Evolutionary conservation across 768 basidiomycete species (phyloP).

Genomic region (Trametes sanguinea): DNA sequence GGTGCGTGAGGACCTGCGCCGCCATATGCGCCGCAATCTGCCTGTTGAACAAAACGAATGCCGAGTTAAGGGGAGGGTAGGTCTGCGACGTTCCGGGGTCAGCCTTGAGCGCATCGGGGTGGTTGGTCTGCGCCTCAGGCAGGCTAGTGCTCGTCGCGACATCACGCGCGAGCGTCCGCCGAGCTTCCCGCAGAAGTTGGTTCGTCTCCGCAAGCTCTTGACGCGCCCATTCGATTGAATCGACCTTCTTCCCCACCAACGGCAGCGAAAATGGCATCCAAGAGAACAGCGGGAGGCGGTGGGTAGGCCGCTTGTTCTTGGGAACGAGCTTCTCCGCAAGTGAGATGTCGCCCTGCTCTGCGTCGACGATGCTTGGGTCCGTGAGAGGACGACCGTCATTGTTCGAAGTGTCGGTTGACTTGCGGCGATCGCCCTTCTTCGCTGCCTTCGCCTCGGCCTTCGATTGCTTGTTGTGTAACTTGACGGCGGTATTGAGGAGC

Average conservation of each 20-base stretch:
- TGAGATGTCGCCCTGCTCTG: slow-evolving; percentile 29
- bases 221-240: slow-evolving; percentile 89
- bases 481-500: slow-evolving; percentile 74
- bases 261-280: slow-evolving; percentile 56
- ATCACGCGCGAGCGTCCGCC: slow-evolving; percentile 33
- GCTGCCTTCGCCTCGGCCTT: slow-evolving; percentile 47
- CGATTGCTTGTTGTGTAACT: slow-evolving; percentile 59
- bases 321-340: slow-evolving; percentile 59
- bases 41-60: slow-evolving; percentile 88
- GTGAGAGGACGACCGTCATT: slow-evolving; percentile 30
- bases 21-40: slow-evolving; percentile 95
- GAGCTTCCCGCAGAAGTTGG: slow-evolving; percentile 27
- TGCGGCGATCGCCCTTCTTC: slow-evolving; percentile 21
- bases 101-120: slow-evolving; percentile 31
- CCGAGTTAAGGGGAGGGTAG: slow-evolving; percentile 48
- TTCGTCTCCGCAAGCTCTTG: slow-evolving; percentile 61
- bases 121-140: slow-evolving; percentile 23
- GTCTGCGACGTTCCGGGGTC: slow-evolving; percentile 28
- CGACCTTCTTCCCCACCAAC: slow-evolving; percentile 84
- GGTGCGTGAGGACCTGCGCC: slow-evolving; percentile 70
- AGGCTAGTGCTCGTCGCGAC: slow-evolving; percentile 27
- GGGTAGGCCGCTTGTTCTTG: slow-evolving; percentile 70
- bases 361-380: slow-evolving; percentile 32
- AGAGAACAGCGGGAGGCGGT: slow-evolving; percentile 61
- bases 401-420: slow-evolving; percentile 21